These are phyloP conservation scores for Plasmodium knowlesi DNA, from an alignment of 169 alveolate genomes.

Conservation along the genomic window DNA sequence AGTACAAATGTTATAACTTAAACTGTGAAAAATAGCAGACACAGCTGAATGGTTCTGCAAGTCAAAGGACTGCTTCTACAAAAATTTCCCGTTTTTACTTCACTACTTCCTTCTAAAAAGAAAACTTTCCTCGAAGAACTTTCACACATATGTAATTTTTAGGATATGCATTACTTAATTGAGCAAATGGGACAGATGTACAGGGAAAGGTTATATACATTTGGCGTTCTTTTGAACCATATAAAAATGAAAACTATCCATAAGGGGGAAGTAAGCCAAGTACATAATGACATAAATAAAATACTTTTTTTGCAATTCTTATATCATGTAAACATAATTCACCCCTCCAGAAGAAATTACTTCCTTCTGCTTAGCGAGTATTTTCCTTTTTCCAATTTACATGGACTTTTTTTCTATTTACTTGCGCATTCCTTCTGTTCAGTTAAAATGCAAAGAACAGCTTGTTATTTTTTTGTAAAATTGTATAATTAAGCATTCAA, in stretches of 20 bases:
- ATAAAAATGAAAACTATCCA: neutral
- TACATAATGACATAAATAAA: neutral
- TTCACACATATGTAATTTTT: neutral
- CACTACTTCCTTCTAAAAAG: neutral
- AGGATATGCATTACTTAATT: neutral
- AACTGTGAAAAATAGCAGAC: neutral
- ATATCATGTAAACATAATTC: neutral
- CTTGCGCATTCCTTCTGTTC: neutral
- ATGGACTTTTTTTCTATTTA: neutral
- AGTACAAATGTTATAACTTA: neutral
- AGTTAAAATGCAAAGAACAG: neutral
- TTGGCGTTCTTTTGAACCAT: neutral
- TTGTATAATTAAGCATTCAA: neutral
- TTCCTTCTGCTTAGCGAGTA: neutral
- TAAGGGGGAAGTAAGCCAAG: neutral
- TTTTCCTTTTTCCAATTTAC: neutral
- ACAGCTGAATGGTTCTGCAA: neutral
- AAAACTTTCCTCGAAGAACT: neutral
- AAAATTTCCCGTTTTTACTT: neutral
- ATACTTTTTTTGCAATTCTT: neutral
- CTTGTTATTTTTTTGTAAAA: neutral
- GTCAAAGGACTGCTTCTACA: neutral
- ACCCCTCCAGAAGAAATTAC: neutral
- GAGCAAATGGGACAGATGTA: neutral
- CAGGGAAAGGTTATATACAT: neutral